These are phyloP conservation scores for Cerioporus squamosus DNA, from an alignment of 1,284 basidiomycete genomes.

Conservation along the genomic window DNA sequence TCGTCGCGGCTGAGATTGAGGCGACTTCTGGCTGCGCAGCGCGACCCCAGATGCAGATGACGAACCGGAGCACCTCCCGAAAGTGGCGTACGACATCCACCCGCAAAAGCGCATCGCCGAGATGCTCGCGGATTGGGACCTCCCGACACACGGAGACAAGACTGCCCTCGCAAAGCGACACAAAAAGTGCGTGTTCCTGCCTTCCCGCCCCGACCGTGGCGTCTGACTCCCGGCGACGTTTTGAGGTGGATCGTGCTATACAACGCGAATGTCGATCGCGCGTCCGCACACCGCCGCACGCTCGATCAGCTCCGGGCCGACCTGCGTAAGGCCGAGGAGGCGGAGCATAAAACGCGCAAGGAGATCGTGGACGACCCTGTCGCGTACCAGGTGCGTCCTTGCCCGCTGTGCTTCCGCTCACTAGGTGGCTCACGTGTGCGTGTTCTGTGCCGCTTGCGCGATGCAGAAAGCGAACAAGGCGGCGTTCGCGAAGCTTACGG, in stretches of 20 bases:
- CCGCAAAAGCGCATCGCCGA: slow-evolving; percentile 66
- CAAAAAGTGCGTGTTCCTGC: slow-evolving; percentile 48
- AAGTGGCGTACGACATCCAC: slow-evolving; percentile 65
- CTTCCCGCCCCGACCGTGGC: not conserved
- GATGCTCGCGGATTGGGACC: slow-evolving; percentile 54
- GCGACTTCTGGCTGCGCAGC: slow-evolving; percentile 2
- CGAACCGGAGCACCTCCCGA: slow-evolving; percentile 55
- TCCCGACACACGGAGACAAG: slow-evolving; percentile 59
- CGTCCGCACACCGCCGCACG: slow-evolving; percentile 49
- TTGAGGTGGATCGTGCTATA: slow-evolving; percentile 72
- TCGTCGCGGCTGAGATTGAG: too few relatives aligned
- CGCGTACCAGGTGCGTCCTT: slow-evolving; percentile 50
- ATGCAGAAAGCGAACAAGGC: slow-evolving; percentile 47
- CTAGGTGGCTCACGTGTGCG: not conserved
- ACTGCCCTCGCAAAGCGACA: slow-evolving; percentile 58
- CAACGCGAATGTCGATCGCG: slow-evolving; percentile 73
- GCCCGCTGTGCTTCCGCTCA: not conserved
- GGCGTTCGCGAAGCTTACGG: slow-evolving; percentile 48
- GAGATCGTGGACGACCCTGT: slow-evolving; percentile 42
- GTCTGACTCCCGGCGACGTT: not conserved
- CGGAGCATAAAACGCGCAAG: slow-evolving; percentile 46
- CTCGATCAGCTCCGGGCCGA: slow-evolving; percentile 53
- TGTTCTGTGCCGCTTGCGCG: not conserved
- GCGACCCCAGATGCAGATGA: slow-evolving; percentile 36
- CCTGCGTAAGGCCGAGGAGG: slow-evolving; percentile 63